phyloP scores from a whole-genome alignment of 257 asterid genomes.

The Ajuga chamaepitys region DNA sequence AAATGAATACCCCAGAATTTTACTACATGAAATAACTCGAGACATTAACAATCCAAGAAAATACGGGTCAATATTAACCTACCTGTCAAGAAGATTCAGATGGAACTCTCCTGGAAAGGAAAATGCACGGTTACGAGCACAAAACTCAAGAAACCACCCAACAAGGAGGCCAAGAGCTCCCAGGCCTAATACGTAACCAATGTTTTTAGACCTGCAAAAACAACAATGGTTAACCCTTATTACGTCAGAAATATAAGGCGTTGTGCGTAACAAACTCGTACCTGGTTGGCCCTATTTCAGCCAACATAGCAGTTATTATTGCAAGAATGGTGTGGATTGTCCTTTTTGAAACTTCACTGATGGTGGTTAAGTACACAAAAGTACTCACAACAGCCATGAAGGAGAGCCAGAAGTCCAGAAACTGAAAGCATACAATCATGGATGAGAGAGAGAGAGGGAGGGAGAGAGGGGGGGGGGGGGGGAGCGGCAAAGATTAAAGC shows the following conservation, averaged over 20 bases:
- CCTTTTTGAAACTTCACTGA: conserved; percentile 72
- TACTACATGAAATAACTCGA: too few species aligned
- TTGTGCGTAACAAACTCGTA: conserved; percentile 6
- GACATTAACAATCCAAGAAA: too few species aligned
- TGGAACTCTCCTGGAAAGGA: conserved; percentile 38
- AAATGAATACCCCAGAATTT: too few species aligned
- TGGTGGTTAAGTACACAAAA: conserved; percentile 64
- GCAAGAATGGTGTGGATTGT: conserved; percentile 86
- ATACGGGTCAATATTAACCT: too few species aligned
- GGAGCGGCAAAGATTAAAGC: not conserved
- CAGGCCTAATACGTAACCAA: conserved; percentile 55
- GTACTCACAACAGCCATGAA: conserved; percentile 98
- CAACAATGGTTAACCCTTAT: conserved; percentile 4
- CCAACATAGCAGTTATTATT: conserved; percentile 88
- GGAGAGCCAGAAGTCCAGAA: conserved; percentile 98
- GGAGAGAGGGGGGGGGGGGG: not conserved
- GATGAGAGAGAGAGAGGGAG: not conserved
- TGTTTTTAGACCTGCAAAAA: conserved; percentile 69
- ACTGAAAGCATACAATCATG: conserved; percentile 32
- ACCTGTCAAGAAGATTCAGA: conserved; percentile 63
- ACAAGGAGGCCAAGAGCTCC: conserved; percentile 67
- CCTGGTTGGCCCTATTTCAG: conserved; percentile 93
- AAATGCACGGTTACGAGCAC: conserved; percentile 41
- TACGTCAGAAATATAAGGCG: not conserved
- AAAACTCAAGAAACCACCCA: conserved; percentile 75